Evolutionary conservation across 495 filamentous ascomycete genomes (phyloP).

Genomic region (Annulohypoxylon bovei): DNA sequence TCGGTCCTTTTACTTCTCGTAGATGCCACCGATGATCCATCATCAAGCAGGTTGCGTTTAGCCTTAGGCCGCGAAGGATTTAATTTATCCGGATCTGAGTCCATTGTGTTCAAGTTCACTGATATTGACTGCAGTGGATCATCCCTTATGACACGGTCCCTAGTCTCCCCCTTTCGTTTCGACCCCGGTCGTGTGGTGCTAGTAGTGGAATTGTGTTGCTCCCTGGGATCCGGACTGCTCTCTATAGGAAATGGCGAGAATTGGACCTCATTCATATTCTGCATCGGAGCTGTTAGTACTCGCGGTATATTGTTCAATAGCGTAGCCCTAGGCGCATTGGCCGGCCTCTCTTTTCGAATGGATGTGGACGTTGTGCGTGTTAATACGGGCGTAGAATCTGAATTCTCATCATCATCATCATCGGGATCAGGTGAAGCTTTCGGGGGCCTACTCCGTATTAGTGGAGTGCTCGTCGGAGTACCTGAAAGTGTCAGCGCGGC

Average conservation of each 20-base stretch:
- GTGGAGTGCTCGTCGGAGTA: constrained; percentile 50
- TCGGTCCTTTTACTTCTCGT: background rate
- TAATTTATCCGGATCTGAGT: background rate
- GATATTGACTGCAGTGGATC: constrained; percentile 2
- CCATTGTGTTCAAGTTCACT: background rate
- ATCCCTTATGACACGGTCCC: background rate
- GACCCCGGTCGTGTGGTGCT: background rate
- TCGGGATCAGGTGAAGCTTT: constrained; percentile 26
- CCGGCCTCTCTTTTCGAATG: background rate
- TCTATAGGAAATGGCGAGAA: background rate
- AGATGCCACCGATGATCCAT: background rate
- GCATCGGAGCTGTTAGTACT: background rate
- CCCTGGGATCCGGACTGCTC: background rate
- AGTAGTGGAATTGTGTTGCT: background rate
- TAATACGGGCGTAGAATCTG: background rate
- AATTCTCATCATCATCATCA: constrained; percentile 3
- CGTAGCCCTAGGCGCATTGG: background rate
- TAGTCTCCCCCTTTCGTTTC: background rate
- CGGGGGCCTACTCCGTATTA: constrained; percentile 33
- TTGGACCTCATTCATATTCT: background rate
- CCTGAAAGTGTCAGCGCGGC: constrained; percentile 57
- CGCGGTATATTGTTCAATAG: background rate
- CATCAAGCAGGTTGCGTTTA: background rate
- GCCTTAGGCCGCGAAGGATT: background rate
- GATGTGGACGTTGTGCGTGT: background rate